Evolutionary conservation across 306 rosid species (phyloP).

Genomic region (Sesbania bispinosa): DNA sequence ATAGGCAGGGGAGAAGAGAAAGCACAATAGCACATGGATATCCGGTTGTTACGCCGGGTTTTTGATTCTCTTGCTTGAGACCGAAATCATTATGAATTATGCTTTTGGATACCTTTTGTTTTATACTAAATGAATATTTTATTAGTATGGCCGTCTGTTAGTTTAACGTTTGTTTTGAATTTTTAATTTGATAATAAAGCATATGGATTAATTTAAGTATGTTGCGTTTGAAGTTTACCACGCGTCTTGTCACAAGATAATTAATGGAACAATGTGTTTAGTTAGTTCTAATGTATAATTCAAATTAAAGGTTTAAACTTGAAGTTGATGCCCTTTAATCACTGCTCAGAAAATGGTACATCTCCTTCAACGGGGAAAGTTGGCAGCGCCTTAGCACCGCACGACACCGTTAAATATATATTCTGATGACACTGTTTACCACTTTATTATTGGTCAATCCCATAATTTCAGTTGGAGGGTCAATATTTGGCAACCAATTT

Average conservation of each 20-base stretch:
- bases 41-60: conserved; percentile 59
- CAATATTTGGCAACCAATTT: background rate
- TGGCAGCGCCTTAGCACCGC: background rate
- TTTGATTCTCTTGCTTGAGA: conserved; percentile 41
- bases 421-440: conserved; percentile 12
- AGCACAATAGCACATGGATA: conserved; percentile 67
- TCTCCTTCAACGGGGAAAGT: background rate
- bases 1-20: background rate
- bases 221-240: background rate
- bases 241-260: background rate
- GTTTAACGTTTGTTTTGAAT: conserved; percentile 12
- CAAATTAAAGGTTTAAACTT: background rate
- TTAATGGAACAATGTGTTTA: background rate
- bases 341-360: conserved; percentile 37
- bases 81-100: conserved; percentile 5
- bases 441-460: background rate
- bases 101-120: conserved; percentile 32
- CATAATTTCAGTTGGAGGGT: conserved; percentile 4
- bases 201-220: background rate
- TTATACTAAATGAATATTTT: conserved; percentile 6
- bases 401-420: background rate
- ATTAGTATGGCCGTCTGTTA: conserved; percentile 22
- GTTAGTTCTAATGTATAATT: background rate
- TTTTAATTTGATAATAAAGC: background rate
- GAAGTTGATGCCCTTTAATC: conserved; percentile 30